Percentiles rank a stretch among this genome's conserved stretches.
Conservation (phyloP, 2,329 filamentous ascomycete species). For the Arthrobotrys conoides region DNA sequence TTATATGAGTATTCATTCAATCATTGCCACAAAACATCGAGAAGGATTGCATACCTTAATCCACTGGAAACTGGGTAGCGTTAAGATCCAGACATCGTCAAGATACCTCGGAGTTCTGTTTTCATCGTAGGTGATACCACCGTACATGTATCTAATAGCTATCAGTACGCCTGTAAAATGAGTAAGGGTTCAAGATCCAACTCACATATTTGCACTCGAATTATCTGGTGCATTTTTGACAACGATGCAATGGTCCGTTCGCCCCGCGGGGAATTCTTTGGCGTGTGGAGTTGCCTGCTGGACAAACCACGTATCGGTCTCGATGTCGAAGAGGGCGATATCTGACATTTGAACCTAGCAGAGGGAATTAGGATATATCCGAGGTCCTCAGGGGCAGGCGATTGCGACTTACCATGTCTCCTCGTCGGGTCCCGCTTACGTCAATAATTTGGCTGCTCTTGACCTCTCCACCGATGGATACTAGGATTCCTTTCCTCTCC, state of each 20-base stretch:
- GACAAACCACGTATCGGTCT: conserved; percentile 47
- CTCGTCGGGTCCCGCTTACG: conserved; percentile 50
- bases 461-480: conserved; percentile 43
- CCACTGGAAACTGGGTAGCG: conserved; percentile 64
- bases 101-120: conserved; percentile 27
- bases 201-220: conserved; percentile 48
- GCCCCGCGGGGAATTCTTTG: conserved; percentile 37
- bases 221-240: conserved; percentile 44
- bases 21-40: neutral
- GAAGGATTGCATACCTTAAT: conserved; percentile 57
- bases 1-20: neutral
- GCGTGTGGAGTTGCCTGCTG: conserved; percentile 51
- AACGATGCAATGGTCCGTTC: conserved; percentile 55
- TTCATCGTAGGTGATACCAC: conserved; percentile 34
- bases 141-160: conserved; percentile 45
- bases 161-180: neutral
- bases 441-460: conserved; percentile 59
- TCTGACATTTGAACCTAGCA: conserved; percentile 54
- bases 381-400: neutral
- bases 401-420: conserved; percentile 40
- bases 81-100: conserved; percentile 64
- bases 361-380: neutral
- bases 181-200: neutral
- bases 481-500: conserved; percentile 38
- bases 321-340: conserved; percentile 50